phyloP scores from a whole-genome alignment of 768 basidiomycete species.

The Candolleomyces efflorescens region DNA sequence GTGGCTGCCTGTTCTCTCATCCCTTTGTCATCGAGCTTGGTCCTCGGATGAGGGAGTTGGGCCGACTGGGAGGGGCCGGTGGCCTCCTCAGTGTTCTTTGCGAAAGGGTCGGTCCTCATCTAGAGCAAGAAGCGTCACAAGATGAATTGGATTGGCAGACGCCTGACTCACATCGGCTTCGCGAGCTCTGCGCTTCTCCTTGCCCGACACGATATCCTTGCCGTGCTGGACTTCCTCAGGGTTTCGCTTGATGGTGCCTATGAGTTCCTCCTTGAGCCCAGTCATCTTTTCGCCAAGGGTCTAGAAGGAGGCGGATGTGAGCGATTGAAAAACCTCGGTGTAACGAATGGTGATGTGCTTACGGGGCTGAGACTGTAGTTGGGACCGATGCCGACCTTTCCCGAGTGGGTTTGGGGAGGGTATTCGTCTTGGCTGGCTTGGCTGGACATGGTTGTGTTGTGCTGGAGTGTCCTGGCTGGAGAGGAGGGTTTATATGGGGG shows the following conservation, averaged over 20 bases:
- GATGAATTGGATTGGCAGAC: background rate
- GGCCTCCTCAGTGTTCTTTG: background rate
- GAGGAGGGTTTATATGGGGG: background rate
- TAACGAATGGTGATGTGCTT: conserved; percentile 10
- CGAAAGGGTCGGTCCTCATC: background rate
- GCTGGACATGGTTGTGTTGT: background rate
- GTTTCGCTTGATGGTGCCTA: conserved; percentile 22
- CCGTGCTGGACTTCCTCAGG: conserved; percentile 23
- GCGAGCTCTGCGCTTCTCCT: conserved; percentile 20
- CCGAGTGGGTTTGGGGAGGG: conserved; percentile 41
- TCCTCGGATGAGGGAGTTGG: background rate
- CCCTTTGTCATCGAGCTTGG: background rate
- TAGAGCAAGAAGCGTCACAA: background rate
- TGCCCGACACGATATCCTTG: conserved; percentile 19
- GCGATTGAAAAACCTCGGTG: background rate
- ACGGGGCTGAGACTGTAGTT: conserved; percentile 33
- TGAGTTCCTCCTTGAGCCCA: conserved; percentile 23
- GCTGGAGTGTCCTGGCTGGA: background rate
- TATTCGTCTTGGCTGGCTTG: background rate
- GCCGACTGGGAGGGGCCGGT: background rate
- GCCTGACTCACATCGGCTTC: conserved; percentile 21
- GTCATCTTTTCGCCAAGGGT: conserved; percentile 21
- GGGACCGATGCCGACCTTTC: conserved; percentile 41
- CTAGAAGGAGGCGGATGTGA: conserved; percentile 11
- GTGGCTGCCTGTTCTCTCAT: background rate